Base-by-base conservation (phyloP, 805 yeast genomes). In the Ogataea ganodermae region DNA sequence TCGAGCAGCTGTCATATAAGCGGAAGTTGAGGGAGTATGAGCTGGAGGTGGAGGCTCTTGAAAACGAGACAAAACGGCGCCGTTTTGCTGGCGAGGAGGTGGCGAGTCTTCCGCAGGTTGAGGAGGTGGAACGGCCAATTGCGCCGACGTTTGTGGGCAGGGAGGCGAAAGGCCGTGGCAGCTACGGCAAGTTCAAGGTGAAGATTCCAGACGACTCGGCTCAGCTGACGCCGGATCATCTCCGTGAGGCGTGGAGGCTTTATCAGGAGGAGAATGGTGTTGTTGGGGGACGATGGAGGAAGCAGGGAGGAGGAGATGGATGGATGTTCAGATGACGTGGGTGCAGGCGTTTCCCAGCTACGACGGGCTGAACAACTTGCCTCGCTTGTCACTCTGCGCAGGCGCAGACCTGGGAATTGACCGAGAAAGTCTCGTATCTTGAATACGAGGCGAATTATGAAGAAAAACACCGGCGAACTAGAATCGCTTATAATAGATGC, bases 181-280 rank as follows among this genome's bases (percentile, higher is more conserved):
- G 47, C 42, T 50, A 56, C 28, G 49, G 40, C 17, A 17, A 17
- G 10, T 60, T 51, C 46, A 45, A 42, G 21, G 54, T 62, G 35
- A 46, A 49, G 23, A 44, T 61, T 6, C 68, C 68, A 16, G 52
- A 52, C 35, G 67, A 64, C 14, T 62, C 70, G 33, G 74, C 74
- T 40, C 96, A 96, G 1, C 64, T 91, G 37, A 72, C 80, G 27
- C 96, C 97, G 0, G 90, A 87, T 50, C 95, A 91, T 61, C 75
- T 91, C 23, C 69, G 95, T 42, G 96, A 89, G 58, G 97, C 97
- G 0, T 88, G 95, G 92, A 72, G 95, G 56, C 64, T 86, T 40
- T 86, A 83, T 55, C 81, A 79, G 54, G 53, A 75, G 35, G 96
- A 90, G 58, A 80, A 77, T 43, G 82, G 84, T 26, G 76, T 81